These are phyloP conservation scores for Penicillium sp. DNA, from an alignment of 2,329 filamentous ascomycete species.

Conservation along the genomic window DNA sequence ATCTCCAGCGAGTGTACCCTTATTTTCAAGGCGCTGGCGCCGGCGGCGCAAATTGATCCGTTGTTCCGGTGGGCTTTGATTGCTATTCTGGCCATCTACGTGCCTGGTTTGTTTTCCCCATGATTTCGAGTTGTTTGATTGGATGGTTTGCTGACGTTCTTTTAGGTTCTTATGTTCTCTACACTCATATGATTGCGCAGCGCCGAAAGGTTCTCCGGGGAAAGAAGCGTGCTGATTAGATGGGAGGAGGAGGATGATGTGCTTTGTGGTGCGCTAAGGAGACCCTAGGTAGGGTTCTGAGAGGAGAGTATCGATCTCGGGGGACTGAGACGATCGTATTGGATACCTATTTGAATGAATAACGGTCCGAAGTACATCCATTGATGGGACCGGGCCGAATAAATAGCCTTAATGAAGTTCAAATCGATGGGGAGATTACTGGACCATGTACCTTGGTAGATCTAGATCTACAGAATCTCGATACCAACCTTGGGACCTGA, in stretches of 20 bases:
- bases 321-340: not conserved
- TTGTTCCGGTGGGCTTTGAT: constrained; percentile 61
- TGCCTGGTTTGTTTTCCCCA: constrained; percentile 63
- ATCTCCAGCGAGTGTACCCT: constrained; percentile 84
- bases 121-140: not conserved
- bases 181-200: constrained; percentile 93
- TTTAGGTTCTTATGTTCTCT: constrained; percentile 74
- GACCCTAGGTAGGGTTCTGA: too few relatives aligned
- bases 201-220: constrained; percentile 72
- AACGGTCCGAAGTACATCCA: not conserved
- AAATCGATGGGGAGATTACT: not conserved
- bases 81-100: constrained; percentile 68
- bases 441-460: not conserved
- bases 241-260: not conserved
- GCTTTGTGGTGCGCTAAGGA: not conserved
- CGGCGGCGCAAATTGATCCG: constrained; percentile 52
- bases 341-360: not conserved
- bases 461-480: not conserved
- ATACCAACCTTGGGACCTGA: not conserved
- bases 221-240: constrained; percentile 49
- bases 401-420: not conserved
- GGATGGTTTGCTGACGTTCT: constrained; percentile 11
- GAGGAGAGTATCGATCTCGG: not conserved
- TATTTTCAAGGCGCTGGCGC: constrained; percentile 67
- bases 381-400: not conserved